These are phyloP conservation scores for Leptodontidium sp. DNA, from an alignment of 2,329 filamentous ascomycete species.

Conservation along the genomic window DNA sequence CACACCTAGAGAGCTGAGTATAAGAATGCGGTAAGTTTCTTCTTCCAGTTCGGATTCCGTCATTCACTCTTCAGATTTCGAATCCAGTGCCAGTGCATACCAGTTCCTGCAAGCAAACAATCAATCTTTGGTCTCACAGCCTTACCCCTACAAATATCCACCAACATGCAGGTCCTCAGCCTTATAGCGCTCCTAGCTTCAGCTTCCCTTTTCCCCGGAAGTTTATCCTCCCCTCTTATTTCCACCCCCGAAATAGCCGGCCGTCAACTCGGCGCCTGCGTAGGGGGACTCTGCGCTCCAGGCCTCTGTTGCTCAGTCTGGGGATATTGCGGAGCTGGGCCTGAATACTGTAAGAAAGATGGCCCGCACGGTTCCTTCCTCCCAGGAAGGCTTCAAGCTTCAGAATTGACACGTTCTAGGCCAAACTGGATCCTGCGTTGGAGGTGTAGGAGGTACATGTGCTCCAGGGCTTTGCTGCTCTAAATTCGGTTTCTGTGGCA, in stretches of 20 bases:
- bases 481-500: conserved; percentile 29
- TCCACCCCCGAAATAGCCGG: conserved; percentile 1
- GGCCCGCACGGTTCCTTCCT: background rate
- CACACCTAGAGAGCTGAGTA: background rate
- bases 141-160: background rate
- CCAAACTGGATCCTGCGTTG: conserved; percentile 26
- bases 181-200: conserved; percentile 9
- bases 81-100: background rate
- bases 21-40: background rate
- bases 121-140: background rate
- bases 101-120: background rate
- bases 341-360: conserved; percentile 7
- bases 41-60: background rate
- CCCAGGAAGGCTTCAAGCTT: background rate
- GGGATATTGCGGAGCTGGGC: conserved; percentile 5
- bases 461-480: conserved; percentile 31
- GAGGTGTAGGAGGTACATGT: conserved; percentile 34
- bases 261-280: conserved; percentile 16
- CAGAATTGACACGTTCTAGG: conserved; percentile 12
- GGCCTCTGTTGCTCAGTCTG: conserved; percentile 17
- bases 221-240: background rate
- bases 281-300: conserved; percentile 12
- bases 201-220: background rate
- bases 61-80: background rate
- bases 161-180: conserved; percentile 17